Percentiles rank a stretch among this genome's conserved stretches.
These are phyloP conservation scores for Microdochium paspali DNA, from an alignment of 2,329 filamentous ascomycete species.

Conservation along the genomic window DNA sequence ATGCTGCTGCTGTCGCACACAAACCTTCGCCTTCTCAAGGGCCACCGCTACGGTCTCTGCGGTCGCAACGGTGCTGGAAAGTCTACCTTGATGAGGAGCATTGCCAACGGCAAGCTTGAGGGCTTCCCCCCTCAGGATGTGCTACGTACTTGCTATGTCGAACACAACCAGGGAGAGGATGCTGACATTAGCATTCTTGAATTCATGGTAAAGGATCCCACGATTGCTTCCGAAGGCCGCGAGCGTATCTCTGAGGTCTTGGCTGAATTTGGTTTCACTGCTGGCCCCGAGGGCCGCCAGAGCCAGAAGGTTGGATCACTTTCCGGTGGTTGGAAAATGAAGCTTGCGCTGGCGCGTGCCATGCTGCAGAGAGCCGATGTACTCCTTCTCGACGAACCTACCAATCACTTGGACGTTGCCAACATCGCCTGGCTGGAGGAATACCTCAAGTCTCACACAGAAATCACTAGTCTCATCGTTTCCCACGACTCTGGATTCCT, in stretches of 20 bases:
- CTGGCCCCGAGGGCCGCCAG: conserved; percentile 82
- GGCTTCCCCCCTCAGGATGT: conserved; percentile 91
- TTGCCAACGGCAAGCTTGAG: conserved; percentile 90
- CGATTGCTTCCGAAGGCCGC: conserved; percentile 66
- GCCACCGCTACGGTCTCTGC: conserved; percentile 93
- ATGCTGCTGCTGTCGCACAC: conserved; percentile 96
- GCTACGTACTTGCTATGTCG: conserved; percentile 92
- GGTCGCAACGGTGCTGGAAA: conserved; percentile 96
- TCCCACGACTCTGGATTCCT: conserved; percentile 97
- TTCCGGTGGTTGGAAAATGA: conserved; percentile 99
- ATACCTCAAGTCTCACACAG: conserved; percentile 90
- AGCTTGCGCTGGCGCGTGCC: conserved; percentile 87
- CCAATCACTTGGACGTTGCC: conserved; percentile 92
- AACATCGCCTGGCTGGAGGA: conserved; percentile 95
- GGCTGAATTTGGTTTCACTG: conserved; percentile 85
- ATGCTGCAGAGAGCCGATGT: conserved; percentile 98
- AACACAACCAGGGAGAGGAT: conserved; percentile 98
- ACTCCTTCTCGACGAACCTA: conserved; percentile 92
- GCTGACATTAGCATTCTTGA: conserved; percentile 93
- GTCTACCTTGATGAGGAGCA: conserved; percentile 97
- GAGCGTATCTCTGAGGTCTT: conserved; percentile 80
- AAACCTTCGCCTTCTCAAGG: conserved; percentile 87
- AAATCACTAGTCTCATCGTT: conserved; percentile 96
- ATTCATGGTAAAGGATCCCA: conserved; percentile 83
- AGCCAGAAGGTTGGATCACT: conserved; percentile 85